Percentiles rank a stretch among this genome's conserved stretches.
Evolutionary conservation across 306 rosid genomes (phyloP).

Genomic region (Erythrophleum fordii): DNA sequence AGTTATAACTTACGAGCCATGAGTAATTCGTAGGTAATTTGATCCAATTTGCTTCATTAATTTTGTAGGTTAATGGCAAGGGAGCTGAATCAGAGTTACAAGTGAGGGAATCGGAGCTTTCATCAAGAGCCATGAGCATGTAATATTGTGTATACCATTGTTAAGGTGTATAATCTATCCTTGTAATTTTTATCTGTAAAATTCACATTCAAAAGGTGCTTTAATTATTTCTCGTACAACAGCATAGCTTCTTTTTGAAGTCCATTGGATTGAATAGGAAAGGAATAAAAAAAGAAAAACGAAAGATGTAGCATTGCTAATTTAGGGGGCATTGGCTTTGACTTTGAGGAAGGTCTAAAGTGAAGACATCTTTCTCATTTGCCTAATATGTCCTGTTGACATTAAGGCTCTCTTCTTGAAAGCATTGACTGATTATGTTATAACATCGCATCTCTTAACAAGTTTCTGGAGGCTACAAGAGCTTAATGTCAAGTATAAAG

Average conservation of each 20-base stretch:
- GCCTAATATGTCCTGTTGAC: background rate
- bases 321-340: constrained; percentile 30
- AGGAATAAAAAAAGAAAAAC: constrained; percentile 28
- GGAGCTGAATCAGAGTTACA: constrained; percentile 56
- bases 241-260: constrained; percentile 41
- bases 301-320: constrained; percentile 31
- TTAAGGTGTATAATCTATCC: constrained; percentile 38
- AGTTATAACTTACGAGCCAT: constrained; percentile 44
- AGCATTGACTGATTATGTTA: background rate
- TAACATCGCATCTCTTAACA: background rate
- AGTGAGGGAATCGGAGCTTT: constrained; percentile 68
- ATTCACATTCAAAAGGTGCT: constrained; percentile 49
- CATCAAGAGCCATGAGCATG: constrained; percentile 82
- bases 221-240: constrained; percentile 53
- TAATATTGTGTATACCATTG: constrained; percentile 46
- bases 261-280: constrained; percentile 30
- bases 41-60: constrained; percentile 16
- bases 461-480: background rate
- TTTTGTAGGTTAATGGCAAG: constrained; percentile 52
- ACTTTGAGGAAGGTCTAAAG: background rate
- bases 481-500: too few relatives aligned
- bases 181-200: constrained; percentile 47
- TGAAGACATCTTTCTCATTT: background rate
- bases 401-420: background rate
- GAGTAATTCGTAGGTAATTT: constrained; percentile 39